Conservation (phyloP, 768 basidiomycete species). For the Boletus bicolor region DNA sequence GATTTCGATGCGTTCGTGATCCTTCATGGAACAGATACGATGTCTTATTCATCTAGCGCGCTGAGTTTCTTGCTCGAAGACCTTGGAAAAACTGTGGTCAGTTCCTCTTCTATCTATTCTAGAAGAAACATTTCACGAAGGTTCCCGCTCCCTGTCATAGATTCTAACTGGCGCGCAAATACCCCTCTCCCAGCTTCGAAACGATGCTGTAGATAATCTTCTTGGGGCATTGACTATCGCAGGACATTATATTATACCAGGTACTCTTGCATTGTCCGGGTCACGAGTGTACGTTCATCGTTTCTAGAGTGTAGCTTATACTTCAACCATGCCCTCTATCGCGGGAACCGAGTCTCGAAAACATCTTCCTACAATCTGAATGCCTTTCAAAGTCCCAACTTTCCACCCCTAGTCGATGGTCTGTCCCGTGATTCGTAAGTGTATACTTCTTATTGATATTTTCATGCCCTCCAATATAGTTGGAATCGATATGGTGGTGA, state of each 20-base stretch:
- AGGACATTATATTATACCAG: constrained; percentile 89
- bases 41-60: constrained; percentile 87
- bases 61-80: constrained; percentile 91
- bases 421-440: neutral
- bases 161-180: constrained; percentile 94
- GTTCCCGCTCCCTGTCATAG: constrained; percentile 35
- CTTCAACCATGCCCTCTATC: constrained; percentile 86
- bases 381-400: constrained; percentile 85
- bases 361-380: constrained; percentile 77
- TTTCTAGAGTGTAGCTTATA: constrained; percentile 76
- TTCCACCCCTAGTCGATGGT: constrained; percentile 80
- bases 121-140: neutral
- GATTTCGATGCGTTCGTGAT: constrained; percentile 88
- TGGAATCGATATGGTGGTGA: constrained; percentile 85
- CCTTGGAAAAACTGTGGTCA: constrained; percentile 85
- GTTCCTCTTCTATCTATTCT: constrained; percentile 9
- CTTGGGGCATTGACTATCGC: constrained; percentile 87
- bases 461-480: constrained; percentile 41
- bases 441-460: constrained; percentile 3
- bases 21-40: constrained; percentile 89
- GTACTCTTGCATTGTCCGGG: constrained; percentile 35
- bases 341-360: constrained; percentile 84
- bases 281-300: neutral
- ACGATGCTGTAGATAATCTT: constrained; percentile 91
- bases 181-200: constrained; percentile 85